Base-by-base conservation (phyloP, 495 filamentous ascomycete species). In the Aspergillus bridgeri region DNA sequence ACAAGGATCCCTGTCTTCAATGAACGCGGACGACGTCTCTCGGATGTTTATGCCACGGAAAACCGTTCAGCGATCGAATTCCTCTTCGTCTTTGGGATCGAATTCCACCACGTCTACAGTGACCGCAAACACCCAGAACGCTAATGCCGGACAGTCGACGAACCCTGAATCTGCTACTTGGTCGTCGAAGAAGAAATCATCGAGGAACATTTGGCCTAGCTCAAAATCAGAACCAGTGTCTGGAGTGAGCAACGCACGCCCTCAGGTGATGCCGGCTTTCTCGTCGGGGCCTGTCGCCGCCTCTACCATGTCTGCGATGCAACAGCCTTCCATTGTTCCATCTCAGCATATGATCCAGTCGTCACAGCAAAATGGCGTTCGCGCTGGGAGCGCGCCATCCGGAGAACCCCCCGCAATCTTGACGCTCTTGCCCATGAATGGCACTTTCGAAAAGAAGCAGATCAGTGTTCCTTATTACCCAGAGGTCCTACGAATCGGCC, bases 361-460 rank as follows among this genome's bases (percentile, higher is more conserved):
- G 20, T 78, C 73, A 5, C 85, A 87, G 67, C 73, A 81, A 60
- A 90, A 90, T 80, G 86, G 86, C 48, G 71, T 77, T 19, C 77
- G 87, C 56, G 78, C 84, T 19, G 75, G 78, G 51, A 69, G 73
- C 48, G 78, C 82, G n/a, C 81, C 80, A 54, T 63, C 75, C 42
- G 64, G 78, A 5, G 87, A 87, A 3, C 78, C 80, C 18, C 84
- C 86, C 38, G 91, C 89, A 2, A 85, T 96, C 18, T 80, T 98
- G 25, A 87, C 87, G 51, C 79, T 98, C 8, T 74, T 89, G 8
- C 94, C 94, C 4, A 79, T 97, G 60, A 98, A 97, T 57, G 89
- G 89, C 42, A 98, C 93, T 4, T 98, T 98, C 67, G 94, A 98
- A 64, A 86, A 91, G 62, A 98, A 98, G 71, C 92, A 92, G 18